A percentile compares a stretch with the other conserved stretches of the same genome.
phyloP scores from a whole-genome alignment of 169 alveolate genomes.

The Cryptosporidium tyzzeri region DNA sequence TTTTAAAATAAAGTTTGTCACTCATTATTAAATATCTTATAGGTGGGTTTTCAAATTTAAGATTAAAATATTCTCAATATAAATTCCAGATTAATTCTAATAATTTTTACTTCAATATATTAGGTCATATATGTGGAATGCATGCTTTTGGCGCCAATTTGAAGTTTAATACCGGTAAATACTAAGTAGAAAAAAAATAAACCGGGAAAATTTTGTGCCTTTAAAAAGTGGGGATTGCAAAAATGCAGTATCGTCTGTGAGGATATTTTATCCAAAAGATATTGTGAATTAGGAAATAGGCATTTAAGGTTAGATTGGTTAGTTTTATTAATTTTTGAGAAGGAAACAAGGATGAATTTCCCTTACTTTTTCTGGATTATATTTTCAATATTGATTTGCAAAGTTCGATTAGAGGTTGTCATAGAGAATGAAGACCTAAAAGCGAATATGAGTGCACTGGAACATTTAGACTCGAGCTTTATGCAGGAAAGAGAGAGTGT shows the following conservation, averaged over 20 bases:
- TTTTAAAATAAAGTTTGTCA: not conserved
- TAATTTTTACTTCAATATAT: not conserved
- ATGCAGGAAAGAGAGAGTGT: not conserved
- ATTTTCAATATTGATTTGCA: conserved; percentile 4
- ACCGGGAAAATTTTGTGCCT: not conserved
- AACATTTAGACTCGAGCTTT: not conserved
- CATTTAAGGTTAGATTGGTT: not conserved
- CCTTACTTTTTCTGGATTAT: not conserved
- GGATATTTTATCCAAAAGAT: conserved; percentile 7
- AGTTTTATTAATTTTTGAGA: not conserved
- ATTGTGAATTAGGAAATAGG: not conserved
- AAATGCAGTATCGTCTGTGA: not conserved
- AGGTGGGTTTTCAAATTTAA: too few species aligned
- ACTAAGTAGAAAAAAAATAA: not conserved
- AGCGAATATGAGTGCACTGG: not conserved
- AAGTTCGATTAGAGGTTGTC: not conserved
- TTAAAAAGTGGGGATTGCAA: not conserved
- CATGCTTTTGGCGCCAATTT: not conserved
- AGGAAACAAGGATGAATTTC: not conserved
- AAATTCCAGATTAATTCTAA: too few species aligned
- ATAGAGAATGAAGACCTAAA: not conserved
- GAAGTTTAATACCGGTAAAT: not conserved
- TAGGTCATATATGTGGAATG: not conserved
- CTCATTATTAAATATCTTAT: too few species aligned
- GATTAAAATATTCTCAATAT: too few species aligned